Evolutionary conservation across 768 basidiomycete species (phyloP), one percentile per base, ranked within the genome.

Genomic region (Lyophyllum semitale): DNA sequence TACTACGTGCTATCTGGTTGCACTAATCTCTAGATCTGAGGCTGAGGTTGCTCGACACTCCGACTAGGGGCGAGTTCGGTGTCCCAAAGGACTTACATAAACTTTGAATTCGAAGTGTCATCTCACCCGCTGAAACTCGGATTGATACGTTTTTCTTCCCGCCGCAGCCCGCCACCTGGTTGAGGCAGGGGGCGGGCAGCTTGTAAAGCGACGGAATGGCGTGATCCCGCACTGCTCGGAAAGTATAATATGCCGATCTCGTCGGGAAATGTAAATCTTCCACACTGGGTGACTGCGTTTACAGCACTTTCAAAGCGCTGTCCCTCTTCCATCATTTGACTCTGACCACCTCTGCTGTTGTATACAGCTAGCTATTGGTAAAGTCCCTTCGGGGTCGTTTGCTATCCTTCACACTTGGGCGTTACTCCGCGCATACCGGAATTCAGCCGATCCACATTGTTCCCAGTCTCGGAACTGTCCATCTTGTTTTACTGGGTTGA

Each of bases 151-250:
- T 40, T 30, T 40, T 44, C 25, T 29, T 35, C 50, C 50, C 50
- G 27, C 32, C 51, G 42, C 23, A 9, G 29, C 35, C 32, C 51
- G 42, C 23, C 15, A 29, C 35, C 17, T 42, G 25, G 7, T 53
- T 35, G 17, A 53, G 51, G 30, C 26, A n/a, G 44, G 57, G 37
- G 26, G 6, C 25, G 48, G 48, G 22, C 12, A 26, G 13, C 15
- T 30, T 46, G 29, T 7, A 46, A 20, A 20, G n/a, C 9, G 29
- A 22, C 17, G 13, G 42, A 17, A 38, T 22, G 37, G 40, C 22
- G 45, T 32, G 25, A 8, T 44, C 37, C 57, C 54, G 54, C 18
- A 42, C 13, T 41, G 40, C 22, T 30, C 54, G 59, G 59, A 43
- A 32, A 18, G 43, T 30, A 18, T 8, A 33, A 54, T 51, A 44